These are phyloP conservation scores for Flaveria ramosissima DNA, from an alignment of 129 eudicot species.

Conservation along the genomic window DNA sequence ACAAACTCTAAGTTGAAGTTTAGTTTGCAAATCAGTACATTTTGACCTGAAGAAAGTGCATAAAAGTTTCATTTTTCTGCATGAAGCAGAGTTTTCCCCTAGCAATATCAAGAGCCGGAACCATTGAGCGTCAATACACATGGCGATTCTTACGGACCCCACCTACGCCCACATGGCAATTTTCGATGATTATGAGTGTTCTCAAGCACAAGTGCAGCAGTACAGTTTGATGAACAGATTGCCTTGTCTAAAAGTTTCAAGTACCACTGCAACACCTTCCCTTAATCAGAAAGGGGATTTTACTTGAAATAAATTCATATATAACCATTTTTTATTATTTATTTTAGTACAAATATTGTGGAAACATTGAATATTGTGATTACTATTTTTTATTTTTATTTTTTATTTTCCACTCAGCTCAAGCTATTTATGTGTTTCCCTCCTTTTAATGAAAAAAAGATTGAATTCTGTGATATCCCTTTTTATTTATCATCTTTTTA, in stretches of 20 bases:
- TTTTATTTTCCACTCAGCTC: conserved; percentile 25
- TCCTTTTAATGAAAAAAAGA: conserved; percentile 20
- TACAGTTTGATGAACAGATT: conserved; percentile 42
- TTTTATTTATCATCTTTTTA: not conserved
- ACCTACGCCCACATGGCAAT: conserved; percentile 19
- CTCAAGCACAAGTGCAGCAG: conserved; percentile 42
- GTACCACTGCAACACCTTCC: conserved; percentile 32
- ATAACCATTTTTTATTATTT: conserved; percentile 27
- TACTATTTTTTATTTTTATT: conserved; percentile 13
- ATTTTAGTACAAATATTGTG: conserved; percentile 41
- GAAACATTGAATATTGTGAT: conserved; percentile 35
- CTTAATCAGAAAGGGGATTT: conserved; percentile 33
- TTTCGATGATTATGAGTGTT: conserved; percentile 32
- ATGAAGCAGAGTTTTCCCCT: conserved; percentile 36
- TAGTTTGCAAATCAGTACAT: not conserved
- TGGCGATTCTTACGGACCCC: conserved; percentile 13
- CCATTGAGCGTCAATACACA: conserved; percentile 7
- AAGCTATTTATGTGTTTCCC: conserved; percentile 28
- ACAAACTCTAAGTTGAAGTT: not conserved
- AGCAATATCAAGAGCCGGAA: conserved; percentile 32
- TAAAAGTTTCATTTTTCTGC: conserved; percentile 15
- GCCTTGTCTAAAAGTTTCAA: conserved; percentile 38
- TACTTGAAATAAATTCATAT: conserved; percentile 40
- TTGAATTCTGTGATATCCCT: conserved; percentile 33
- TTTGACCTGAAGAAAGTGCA: conserved; percentile 16